Conservation (phyloP, 495 filamentous ascomycete species). For the Pseudevernia furfuracea region DNA sequence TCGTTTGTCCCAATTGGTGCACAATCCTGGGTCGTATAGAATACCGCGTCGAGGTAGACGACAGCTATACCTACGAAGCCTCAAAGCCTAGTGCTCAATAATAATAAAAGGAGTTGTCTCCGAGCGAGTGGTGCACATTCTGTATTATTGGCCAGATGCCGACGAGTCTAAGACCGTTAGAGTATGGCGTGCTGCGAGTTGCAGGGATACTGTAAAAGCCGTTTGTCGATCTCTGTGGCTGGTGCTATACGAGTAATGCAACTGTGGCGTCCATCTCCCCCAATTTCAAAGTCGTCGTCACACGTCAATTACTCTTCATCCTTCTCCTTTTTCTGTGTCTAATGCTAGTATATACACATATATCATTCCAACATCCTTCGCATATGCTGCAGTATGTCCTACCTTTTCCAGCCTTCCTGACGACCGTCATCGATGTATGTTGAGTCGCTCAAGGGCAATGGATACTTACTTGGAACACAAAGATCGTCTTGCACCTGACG, state of each 20-base stretch:
- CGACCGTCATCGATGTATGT: background rate
- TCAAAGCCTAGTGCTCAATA: slow-evolving; percentile 43
- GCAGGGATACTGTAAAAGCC: too few species aligned
- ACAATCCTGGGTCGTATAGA: slow-evolving; percentile 43
- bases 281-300: too few species aligned
- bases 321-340: background rate
- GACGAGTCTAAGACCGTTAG: too few species aligned
- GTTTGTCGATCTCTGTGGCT: too few species aligned
- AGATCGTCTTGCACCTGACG: slow-evolving; percentile 12
- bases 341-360: background rate
- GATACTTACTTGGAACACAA: slow-evolving; percentile 7
- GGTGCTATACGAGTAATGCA: too few species aligned
- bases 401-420: background rate
- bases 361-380: background rate
- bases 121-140: too few species aligned
- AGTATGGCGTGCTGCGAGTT: too few species aligned
- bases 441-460: background rate
- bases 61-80: slow-evolving; percentile 36
- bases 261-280: too few species aligned
- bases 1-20: slow-evolving; percentile 21
- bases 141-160: too few species aligned
- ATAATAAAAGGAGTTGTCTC: too few species aligned
- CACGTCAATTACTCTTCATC: too few species aligned
- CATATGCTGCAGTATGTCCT: background rate
- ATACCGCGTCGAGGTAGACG: slow-evolving; percentile 42